phyloP scores from a whole-genome alignment of 331 rosid genomes.

The Arachis monticola region DNA sequence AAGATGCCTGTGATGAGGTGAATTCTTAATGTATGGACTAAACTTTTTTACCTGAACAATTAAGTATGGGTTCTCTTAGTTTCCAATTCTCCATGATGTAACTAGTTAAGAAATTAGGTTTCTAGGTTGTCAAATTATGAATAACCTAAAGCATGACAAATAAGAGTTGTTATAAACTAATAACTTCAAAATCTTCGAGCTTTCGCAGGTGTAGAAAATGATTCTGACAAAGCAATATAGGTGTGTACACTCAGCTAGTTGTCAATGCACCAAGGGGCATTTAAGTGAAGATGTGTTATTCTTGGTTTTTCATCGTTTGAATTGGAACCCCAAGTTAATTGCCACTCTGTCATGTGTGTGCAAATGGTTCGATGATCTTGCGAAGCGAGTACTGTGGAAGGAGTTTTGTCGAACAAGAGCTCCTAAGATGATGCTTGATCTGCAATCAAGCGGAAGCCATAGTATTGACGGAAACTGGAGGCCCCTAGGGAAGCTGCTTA shows the following conservation, averaged over 20 bases:
- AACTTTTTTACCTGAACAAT: neutral
- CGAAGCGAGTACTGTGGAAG: slow-evolving; percentile 94
- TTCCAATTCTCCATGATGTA: neutral
- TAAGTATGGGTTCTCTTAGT: slow-evolving; percentile 21
- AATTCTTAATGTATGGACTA: slow-evolving; percentile 6
- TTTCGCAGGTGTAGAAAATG: slow-evolving; percentile 58
- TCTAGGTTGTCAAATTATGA: neutral
- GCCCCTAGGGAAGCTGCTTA: slow-evolving; percentile 88
- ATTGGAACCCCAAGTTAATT: slow-evolving; percentile 92
- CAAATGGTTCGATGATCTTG: slow-evolving; percentile 98
- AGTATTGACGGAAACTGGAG: slow-evolving; percentile 96
- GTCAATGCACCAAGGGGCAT: slow-evolving; percentile 91
- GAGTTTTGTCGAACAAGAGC: slow-evolving; percentile 91
- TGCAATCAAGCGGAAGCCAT: slow-evolving; percentile 90
- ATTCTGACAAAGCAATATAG: slow-evolving; percentile 85
- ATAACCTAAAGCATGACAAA: neutral
- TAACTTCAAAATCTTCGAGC: slow-evolving; percentile 5
- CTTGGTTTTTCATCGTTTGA: slow-evolving; percentile 74
- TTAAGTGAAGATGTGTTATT: slow-evolving; percentile 83
- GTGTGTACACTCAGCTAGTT: slow-evolving; percentile 85
- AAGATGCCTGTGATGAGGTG: neutral
- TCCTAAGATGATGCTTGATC: slow-evolving; percentile 95
- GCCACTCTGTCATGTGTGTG: slow-evolving; percentile 83
- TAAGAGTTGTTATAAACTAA: slow-evolving; percentile 28
- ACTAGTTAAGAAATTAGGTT: slow-evolving; percentile 15